Conservation (phyloP, 2,329 filamentous ascomycete species). For the Colletotrichum australisinense region DNA sequence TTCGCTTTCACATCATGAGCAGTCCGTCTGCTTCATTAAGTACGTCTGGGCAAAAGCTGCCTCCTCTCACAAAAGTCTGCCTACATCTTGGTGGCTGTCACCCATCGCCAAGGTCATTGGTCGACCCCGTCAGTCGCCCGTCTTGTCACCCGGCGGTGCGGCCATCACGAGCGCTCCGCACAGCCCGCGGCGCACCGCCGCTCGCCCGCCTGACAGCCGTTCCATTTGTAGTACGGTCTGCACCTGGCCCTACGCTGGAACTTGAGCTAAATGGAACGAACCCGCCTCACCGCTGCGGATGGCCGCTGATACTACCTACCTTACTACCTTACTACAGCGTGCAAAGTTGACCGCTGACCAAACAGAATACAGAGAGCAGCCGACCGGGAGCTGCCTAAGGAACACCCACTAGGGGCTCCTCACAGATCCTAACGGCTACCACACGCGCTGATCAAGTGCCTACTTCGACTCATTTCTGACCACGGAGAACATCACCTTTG, state of each 20-base stretch:
- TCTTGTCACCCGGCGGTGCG: conserved; percentile 5
- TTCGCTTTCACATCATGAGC: background rate
- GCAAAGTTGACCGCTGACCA: background rate
- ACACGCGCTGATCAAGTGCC: conserved; percentile 10
- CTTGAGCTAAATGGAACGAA: background rate
- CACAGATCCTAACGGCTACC: background rate
- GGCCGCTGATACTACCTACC: background rate
- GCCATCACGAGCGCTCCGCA: background rate
- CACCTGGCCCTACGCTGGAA: too few species aligned
- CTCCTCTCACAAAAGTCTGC: background rate
- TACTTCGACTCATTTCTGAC: background rate
- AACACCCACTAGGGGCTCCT: too few species aligned
- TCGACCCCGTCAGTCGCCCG: background rate
- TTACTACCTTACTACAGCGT: background rate
- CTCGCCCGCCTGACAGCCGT: conserved; percentile 10
- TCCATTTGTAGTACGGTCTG: background rate
- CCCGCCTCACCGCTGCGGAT: background rate
- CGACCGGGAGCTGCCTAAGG: background rate
- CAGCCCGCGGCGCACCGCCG: background rate
- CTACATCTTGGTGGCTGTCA: background rate
- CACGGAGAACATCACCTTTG: background rate
- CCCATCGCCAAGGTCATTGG: background rate
- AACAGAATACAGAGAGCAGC: background rate
- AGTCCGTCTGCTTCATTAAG: background rate
- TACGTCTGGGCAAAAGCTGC: background rate